Evolutionary conservation across 352 stramenopile species (phyloP).

Genomic region (Phytophthora tubulina): DNA sequence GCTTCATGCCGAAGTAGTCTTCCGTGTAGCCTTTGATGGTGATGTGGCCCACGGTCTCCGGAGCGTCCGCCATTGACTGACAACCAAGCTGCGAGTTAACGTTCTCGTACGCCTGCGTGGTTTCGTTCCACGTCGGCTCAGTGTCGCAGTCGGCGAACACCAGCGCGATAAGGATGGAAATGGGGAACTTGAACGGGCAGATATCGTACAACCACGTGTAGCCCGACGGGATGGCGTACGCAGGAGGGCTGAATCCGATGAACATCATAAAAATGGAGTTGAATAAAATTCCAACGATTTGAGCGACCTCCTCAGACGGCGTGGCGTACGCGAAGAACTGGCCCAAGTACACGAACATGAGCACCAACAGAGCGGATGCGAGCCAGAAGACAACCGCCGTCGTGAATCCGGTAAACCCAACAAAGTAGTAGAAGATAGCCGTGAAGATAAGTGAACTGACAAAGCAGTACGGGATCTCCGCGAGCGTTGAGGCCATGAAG

Average conservation of each 20-base stretch:
- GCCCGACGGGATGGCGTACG: conserved; percentile 26
- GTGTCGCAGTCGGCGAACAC: conserved; percentile 26
- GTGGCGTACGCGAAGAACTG: conserved; percentile 17
- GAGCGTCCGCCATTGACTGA: conserved; percentile 8
- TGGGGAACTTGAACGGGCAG: conserved; percentile 29
- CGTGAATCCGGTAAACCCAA: conserved; percentile 26
- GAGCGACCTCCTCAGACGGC: conserved; percentile 16
- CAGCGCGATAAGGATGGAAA: conserved; percentile 29
- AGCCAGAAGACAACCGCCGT: conserved; percentile 41
- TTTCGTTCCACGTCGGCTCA: conserved; percentile 6
- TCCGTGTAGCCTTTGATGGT: conserved; percentile 17
- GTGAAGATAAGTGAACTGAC: conserved; percentile 1
- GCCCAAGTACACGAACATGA: conserved; percentile 51
- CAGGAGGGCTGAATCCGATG: conserved; percentile 28
- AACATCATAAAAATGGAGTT: conserved; percentile 46
- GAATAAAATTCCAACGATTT: conserved; percentile 30
- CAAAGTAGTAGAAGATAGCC: conserved; percentile 10
- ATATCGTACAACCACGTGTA: conserved; percentile 34
- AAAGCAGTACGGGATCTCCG: conserved; percentile 41
- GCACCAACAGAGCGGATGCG: conserved; percentile 40
- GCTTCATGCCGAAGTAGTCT: conserved; percentile 24
- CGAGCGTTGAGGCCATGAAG: conserved; percentile 29
- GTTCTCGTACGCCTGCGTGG: conserved; percentile 15
- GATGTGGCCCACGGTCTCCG: conserved; percentile 25
- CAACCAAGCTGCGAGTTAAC: conserved; percentile 25